These are phyloP conservation scores for Radiomyces spectabilis DNA, from an alignment of 192 early-diverging fungal genomes.

Conservation along the genomic window DNA sequence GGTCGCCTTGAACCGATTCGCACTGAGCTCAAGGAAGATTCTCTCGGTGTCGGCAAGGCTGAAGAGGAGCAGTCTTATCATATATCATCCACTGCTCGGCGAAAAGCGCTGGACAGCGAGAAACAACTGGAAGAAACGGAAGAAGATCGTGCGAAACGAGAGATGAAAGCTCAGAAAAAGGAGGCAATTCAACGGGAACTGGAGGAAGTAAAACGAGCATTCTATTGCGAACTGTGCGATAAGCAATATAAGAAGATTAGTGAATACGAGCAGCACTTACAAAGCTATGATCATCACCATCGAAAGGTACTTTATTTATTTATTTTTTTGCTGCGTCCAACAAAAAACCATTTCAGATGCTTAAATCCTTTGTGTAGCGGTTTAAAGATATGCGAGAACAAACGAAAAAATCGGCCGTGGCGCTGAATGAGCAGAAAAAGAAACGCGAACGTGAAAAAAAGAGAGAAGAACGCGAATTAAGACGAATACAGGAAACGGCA, in stretches of 20 bases:
- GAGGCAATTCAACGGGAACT: conserved; percentile 47
- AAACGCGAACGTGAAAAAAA: conserved; percentile 56
- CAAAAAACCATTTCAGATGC: not conserved
- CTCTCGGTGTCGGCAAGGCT: conserved; percentile 57
- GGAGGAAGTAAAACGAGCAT: conserved; percentile 59
- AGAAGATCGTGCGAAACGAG: conserved; percentile 40
- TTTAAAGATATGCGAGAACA: conserved; percentile 75
- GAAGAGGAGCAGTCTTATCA: conserved; percentile 48
- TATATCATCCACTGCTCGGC: conserved; percentile 45
- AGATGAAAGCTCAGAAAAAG: conserved; percentile 44
- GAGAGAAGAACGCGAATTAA: conserved; percentile 61
- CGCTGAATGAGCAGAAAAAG: conserved; percentile 28
- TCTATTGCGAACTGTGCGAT: conserved; percentile 72
- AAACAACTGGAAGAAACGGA: conserved; percentile 58
- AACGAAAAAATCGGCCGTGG: conserved; percentile 24
- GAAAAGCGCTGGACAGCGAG: conserved; percentile 60
- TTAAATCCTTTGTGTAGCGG: conserved; percentile 31
- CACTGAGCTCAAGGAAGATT: conserved; percentile 57
- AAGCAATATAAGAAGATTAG: conserved; percentile 73
- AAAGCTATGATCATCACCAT: conserved; percentile 77
- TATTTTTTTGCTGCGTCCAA: not conserved
- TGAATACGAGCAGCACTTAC: conserved; percentile 72
- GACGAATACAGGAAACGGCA: conserved; percentile 60
- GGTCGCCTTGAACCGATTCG: conserved; percentile 66
- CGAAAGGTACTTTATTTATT: conserved; percentile 40